These are phyloP conservation scores for Cordyceps cateniannulata DNA, from an alignment of 2,329 filamentous ascomycete species.

Conservation along the genomic window DNA sequence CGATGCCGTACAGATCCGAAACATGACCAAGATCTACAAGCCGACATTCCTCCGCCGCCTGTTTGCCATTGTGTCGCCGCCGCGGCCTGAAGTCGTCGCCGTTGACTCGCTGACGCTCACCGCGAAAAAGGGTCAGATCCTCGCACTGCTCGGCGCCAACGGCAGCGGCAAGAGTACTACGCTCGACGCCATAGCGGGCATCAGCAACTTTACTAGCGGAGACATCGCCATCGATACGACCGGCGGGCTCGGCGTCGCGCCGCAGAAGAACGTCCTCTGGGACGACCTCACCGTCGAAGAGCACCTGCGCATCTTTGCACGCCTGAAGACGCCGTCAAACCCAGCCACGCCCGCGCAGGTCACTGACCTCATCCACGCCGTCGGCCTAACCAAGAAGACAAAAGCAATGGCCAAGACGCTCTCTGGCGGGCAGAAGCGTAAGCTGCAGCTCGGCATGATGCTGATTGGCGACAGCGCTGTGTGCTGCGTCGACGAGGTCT, in stretches of 20 bases:
- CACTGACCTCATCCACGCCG: conserved; percentile 47
- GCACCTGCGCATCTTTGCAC: conserved; percentile 64
- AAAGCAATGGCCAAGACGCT: conserved; percentile 56
- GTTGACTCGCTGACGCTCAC: conserved; percentile 64
- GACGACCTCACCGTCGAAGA: conserved; percentile 65
- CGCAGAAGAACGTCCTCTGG: conserved; percentile 73
- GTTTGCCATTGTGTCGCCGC: conserved; percentile 38
- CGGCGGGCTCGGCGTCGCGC: conserved; percentile 67
- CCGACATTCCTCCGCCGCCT: conserved; percentile 53
- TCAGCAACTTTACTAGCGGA: conserved; percentile 44
- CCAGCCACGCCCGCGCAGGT: conserved; percentile 38
- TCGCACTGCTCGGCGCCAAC: conserved; percentile 61
- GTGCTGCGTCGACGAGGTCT: conserved; percentile 70
- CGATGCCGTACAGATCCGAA: conserved; percentile 58
- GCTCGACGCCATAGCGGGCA: conserved; percentile 25
- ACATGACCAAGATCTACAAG: conserved; percentile 68
- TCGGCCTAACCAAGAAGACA: conserved; percentile 60
- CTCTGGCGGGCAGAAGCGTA: conserved; percentile 70
- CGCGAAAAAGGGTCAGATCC: conserved; percentile 67
- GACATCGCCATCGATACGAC: conserved; percentile 57
- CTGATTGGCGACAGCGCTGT: conserved; percentile 66
- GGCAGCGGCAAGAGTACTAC: conserved; percentile 71
- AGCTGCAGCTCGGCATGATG: conserved; percentile 73
- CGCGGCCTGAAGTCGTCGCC: conserved; percentile 62
- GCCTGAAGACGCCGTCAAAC: conserved; percentile 50